Evolutionary conservation across 345 rosid genomes (phyloP).

Genomic region (Turnera subulata): DNA sequence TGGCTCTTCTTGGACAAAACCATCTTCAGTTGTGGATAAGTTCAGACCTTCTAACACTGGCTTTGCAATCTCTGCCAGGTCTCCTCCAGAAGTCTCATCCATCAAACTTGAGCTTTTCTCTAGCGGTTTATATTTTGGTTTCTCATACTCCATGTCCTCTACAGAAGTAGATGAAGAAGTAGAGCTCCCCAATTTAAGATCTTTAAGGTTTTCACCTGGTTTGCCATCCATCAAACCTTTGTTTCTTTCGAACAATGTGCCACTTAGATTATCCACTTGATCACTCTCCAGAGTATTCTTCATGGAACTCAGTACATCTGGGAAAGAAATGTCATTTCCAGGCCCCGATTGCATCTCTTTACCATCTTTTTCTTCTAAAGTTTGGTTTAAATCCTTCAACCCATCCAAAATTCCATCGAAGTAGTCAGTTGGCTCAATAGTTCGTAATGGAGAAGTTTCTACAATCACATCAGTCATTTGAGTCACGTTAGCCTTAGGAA

Average conservation of each 20-base stretch:
- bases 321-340: slow-evolving; percentile 11
- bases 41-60: too few species aligned
- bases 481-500: slow-evolving; percentile 15
- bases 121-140: too few species aligned
- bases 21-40: too few species aligned
- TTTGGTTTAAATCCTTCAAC: slow-evolving; percentile 10
- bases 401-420: slow-evolving; percentile 23
- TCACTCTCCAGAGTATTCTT: slow-evolving; percentile 22
- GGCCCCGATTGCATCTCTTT: slow-evolving; percentile 18
- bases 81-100: too few species aligned
- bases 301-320: slow-evolving; percentile 8
- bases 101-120: too few species aligned
- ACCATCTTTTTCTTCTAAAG: slow-evolving; percentile 20
- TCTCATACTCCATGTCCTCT: too few species aligned
- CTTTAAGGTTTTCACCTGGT: slow-evolving; percentile 14
- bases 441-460: slow-evolving; percentile 51
- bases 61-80: too few species aligned
- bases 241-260: slow-evolving; percentile 14
- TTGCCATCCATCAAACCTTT: slow-evolving; percentile 8
- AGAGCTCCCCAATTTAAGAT: too few species aligned
- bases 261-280: slow-evolving; percentile 9
- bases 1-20: too few species aligned
- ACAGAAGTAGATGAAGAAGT: neutral
- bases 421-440: slow-evolving; percentile 23
- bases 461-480: slow-evolving; percentile 34